Evolutionary conservation across 2,329 filamentous ascomycete genomes (phyloP).

Genomic region (Pseudopyricularia cyperi): DNA sequence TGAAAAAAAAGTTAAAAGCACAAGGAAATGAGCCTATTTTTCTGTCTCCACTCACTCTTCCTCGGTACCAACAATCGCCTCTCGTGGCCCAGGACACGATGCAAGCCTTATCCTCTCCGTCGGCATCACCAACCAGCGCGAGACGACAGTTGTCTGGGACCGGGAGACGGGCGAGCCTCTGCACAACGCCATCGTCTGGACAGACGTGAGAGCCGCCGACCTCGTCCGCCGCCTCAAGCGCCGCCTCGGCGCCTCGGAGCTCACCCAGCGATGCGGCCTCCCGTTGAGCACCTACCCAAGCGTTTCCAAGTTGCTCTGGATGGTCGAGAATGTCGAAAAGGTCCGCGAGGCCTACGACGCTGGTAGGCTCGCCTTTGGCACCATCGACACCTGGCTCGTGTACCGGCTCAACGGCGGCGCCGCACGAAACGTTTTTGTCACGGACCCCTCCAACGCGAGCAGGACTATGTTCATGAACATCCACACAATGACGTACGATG

Average conservation of each 20-base stretch:
- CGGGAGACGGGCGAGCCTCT: conserved; percentile 62
- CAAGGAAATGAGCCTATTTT: too few relatives aligned
- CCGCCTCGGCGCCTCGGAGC: conserved; percentile 50
- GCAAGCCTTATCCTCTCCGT: conserved; percentile 58
- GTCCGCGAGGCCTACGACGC: conserved; percentile 61
- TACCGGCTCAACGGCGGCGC: conserved; percentile 66
- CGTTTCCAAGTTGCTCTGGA: conserved; percentile 65
- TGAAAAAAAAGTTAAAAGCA: too few relatives aligned
- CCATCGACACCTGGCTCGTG: conserved; percentile 68
- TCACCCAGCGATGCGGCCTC: conserved; percentile 58
- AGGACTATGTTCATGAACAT: conserved; percentile 84
- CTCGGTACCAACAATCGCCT: too few relatives aligned
- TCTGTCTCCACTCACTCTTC: too few relatives aligned
- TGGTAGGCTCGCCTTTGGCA: conserved; percentile 62
- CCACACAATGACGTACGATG: conserved; percentile 61
- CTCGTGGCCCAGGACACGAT: conserved; percentile 48
- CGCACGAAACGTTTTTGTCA: conserved; percentile 54
- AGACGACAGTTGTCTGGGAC: conserved; percentile 74
- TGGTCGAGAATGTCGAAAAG: conserved; percentile 53
- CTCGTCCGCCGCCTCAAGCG: conserved; percentile 62
- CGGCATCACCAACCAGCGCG: conserved; percentile 74
- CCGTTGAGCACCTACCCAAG: conserved; percentile 76
- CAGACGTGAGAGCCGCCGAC: conserved; percentile 62
- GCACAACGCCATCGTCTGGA: conserved; percentile 76
- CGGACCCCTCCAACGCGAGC: conserved; percentile 72